Conservation (phyloP, 192 early-diverging fungal genomes). For the Coemansia sp. region DNA sequence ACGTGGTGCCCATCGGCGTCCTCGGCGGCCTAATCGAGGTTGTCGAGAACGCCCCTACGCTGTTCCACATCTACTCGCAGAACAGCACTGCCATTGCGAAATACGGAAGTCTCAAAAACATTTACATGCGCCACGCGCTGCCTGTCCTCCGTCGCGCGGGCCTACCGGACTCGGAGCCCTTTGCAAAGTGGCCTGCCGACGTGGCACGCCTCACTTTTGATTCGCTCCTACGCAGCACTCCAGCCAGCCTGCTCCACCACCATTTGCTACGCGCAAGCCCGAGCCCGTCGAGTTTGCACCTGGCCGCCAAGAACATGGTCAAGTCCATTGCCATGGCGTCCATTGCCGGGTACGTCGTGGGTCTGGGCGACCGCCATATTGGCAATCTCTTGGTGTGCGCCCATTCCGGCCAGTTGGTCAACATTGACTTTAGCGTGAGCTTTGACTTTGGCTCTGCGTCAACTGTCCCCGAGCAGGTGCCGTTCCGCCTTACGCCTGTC, state of each 20-base stretch:
- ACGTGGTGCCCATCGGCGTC: slow-evolving; percentile 77
- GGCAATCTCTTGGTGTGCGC: slow-evolving; percentile 67
- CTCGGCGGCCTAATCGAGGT: slow-evolving; percentile 92
- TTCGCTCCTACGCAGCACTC: slow-evolving; percentile 3
- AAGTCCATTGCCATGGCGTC: slow-evolving; percentile 54
- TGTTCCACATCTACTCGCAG: slow-evolving; percentile 57
- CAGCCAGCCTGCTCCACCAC: slow-evolving; percentile 13
- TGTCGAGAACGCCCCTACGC: slow-evolving; percentile 70
- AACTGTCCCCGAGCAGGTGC: slow-evolving; percentile 68
- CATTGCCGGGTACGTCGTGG: slow-evolving; percentile 62
- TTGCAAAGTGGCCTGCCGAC: slow-evolving; percentile 18
- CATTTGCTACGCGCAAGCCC: slow-evolving; percentile 9
- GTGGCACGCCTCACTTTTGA: slow-evolving; percentile 12
- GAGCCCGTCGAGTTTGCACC: slow-evolving; percentile 16
- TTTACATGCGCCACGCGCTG: slow-evolving; percentile 10
- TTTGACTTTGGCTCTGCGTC: slow-evolving; percentile 65
- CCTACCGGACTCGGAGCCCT: not conserved
- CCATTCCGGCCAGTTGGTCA: slow-evolving; percentile 55
- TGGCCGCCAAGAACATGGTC: slow-evolving; percentile 10
- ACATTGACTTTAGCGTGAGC: slow-evolving; percentile 76
- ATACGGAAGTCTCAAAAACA: slow-evolving; percentile 2
- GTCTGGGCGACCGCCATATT: slow-evolving; percentile 71
- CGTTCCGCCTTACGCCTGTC: slow-evolving; percentile 70
- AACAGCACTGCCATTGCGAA: not conserved
- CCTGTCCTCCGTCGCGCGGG: not conserved